Evolutionary conservation across 2,329 filamentous ascomycete species (phyloP).

Genomic region (Clonostachys chloroleuca): DNA sequence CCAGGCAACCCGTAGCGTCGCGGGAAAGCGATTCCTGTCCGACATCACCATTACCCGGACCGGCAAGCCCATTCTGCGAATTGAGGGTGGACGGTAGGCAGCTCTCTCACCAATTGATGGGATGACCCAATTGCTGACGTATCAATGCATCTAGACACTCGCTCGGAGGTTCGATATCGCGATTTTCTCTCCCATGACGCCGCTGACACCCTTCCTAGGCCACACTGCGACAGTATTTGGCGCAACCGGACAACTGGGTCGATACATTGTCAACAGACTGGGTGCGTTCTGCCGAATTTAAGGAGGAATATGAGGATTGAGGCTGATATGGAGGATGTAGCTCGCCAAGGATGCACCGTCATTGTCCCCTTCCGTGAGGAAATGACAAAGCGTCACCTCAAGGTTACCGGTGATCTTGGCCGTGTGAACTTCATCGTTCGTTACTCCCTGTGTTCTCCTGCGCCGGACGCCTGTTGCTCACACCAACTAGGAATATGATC

Average conservation of each 20-base stretch:
- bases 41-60: slow-evolving; percentile 93
- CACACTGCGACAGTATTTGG: slow-evolving; percentile 98
- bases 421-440: slow-evolving; percentile 79
- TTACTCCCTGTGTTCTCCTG: not conserved
- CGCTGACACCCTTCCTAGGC: slow-evolving; percentile 46
- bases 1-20: slow-evolving; percentile 37
- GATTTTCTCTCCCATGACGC: slow-evolving; percentile 7
- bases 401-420: slow-evolving; percentile 91
- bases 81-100: slow-evolving; percentile 79
- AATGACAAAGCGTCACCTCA: slow-evolving; percentile 95
- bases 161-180: slow-evolving; percentile 65
- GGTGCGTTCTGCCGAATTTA: slow-evolving; percentile 39
- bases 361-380: slow-evolving; percentile 93
- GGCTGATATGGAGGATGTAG: slow-evolving; percentile 37
- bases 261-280: slow-evolving; percentile 95
- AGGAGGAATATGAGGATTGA: not conserved
- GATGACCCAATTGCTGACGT: slow-evolving; percentile 15
- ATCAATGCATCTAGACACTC: slow-evolving; percentile 59
- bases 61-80: slow-evolving; percentile 88
- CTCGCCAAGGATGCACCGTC: slow-evolving; percentile 89
- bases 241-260: slow-evolving; percentile 89
- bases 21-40: slow-evolving; percentile 55
- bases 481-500: slow-evolving; percentile 73
- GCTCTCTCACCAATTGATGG: slow-evolving; percentile 23
- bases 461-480: slow-evolving; percentile 4